phyloP scores from a whole-genome alignment of 257 asterid genomes.

The Petunia axillaris region DNA sequence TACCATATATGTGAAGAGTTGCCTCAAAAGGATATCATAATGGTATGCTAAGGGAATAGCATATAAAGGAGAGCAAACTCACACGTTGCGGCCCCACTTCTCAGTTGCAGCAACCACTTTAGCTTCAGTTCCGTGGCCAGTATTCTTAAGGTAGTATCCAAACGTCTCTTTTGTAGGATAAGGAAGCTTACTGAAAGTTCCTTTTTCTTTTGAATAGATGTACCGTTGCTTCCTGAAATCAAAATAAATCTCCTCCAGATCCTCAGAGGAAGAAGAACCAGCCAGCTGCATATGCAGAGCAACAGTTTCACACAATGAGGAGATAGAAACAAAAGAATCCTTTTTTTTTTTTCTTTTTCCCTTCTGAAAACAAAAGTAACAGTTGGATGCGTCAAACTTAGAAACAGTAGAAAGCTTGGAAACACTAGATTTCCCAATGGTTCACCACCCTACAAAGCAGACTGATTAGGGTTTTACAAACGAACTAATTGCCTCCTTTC shows the following conservation, averaged over 20 bases:
- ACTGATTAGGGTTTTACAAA: no score
- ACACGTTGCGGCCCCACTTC: conserved; percentile 99
- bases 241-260: conserved; percentile 78
- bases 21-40: background rate
- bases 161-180: conserved; percentile 93
- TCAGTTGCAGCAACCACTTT: conserved; percentile 74
- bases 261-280: conserved; percentile 59
- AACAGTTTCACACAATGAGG: conserved; percentile 14
- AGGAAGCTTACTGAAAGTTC: conserved; percentile 75
- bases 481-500: no score
- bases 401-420: background rate
- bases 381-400: background rate
- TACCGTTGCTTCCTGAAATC: conserved; percentile 96
- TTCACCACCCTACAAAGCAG: background rate
- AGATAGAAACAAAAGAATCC: background rate
- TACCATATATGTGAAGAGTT: background rate
- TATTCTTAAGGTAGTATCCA: conserved; percentile 80
- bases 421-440: conserved; percentile 9
- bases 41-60: conserved; percentile 18
- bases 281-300: conserved; percentile 56
- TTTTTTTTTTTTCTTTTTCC: background rate
- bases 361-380: background rate
- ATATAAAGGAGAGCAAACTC: conserved; percentile 44
- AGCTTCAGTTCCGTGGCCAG: conserved; percentile 96
- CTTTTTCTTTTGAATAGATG: conserved; percentile 73